Base-by-base conservation (phyloP, 1,284 basidiomycete genomes). In the Trichosporon coremiiforme region DNA sequence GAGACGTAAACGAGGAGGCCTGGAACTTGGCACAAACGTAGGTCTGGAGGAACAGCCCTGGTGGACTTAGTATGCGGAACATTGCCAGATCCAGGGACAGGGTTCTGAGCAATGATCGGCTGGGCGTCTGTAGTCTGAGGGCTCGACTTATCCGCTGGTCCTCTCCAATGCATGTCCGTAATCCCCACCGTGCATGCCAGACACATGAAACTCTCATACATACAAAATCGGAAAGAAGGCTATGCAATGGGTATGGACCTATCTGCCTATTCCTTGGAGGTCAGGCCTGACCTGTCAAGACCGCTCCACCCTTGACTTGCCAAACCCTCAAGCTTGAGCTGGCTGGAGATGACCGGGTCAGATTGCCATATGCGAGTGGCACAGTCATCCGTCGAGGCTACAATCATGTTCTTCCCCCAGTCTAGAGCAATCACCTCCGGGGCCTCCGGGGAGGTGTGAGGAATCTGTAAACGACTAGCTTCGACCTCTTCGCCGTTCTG, bases 331-430 rank as follows among this genome's bases (percentile, higher is more conserved):
- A 8, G 68, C 73, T 22, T 50, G 50, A 8, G 68, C 73, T 29
- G 50, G 50, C 0, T 17, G 15, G 22, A 71, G 68, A 64, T 76
- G 74, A 74, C 73, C 1, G 33, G 62, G 67, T 80, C 75, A 6
- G 73, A 65, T 60, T 78, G 74, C 83, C 83, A 84, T 0, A 84
- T 74, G 29, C 82, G 73, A 29, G 79, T 81, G 1, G 74, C 72
- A 20, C 71, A 73, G 67, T 84, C 82, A 66, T 83, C 82, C 2
- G 79, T 75, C 41, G 79, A 80, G 1, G 78, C 80, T 2, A 77
- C 81, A 31, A 84, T 80, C 76, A 82, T 79, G 68, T 83, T 82
- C 57, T 78, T 76, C 6, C 77, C 83, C 80, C 80, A 82, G 71
- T 83, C 83, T 0, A 83, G 75, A 1, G 82, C 80, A 9, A 77